Evolutionary conservation across 2,329 filamentous ascomycete species (phyloP).

Genomic region (Xenoacremonium recifei): DNA sequence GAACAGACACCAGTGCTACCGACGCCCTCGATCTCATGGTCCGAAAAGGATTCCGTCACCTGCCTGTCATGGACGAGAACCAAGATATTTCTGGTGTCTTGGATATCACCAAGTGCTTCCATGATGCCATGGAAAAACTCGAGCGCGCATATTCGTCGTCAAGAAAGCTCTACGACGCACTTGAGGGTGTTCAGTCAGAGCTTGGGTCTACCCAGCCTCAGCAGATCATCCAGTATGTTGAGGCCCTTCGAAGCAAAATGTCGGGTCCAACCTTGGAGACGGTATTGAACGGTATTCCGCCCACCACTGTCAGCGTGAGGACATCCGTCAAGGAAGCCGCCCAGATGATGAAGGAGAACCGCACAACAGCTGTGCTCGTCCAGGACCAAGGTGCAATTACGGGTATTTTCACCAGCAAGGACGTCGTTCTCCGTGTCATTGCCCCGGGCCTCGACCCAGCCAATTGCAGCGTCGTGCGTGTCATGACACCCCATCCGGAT

Average conservation of each 20-base stretch:
- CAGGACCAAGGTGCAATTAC: constrained; percentile 97
- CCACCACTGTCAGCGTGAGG: constrained; percentile 90
- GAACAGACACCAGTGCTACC: constrained; percentile 96
- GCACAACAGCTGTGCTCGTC: constrained; percentile 93
- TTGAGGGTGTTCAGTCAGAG: constrained; percentile 97
- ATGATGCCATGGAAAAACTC: constrained; percentile 99
- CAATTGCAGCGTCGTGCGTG: constrained; percentile 95
- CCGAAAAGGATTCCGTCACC: constrained; percentile 92
- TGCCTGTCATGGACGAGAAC: constrained; percentile 99
- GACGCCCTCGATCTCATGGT: constrained; percentile 98
- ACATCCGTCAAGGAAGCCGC: constrained; percentile 97
- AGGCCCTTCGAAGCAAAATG: constrained; percentile 94
- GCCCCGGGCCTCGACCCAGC: constrained; percentile 90
- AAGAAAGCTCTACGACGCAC: constrained; percentile 94
- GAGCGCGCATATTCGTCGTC: constrained; percentile 97
- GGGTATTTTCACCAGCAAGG: constrained; percentile 99
- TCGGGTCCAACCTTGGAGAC: constrained; percentile 95
- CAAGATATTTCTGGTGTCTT: constrained; percentile 98
- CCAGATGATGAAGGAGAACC: constrained; percentile 96
- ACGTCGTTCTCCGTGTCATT: constrained; percentile 96
- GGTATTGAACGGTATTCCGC: constrained; percentile 86
- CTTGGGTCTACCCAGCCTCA: constrained; percentile 93
- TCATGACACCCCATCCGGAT: constrained; percentile 98
- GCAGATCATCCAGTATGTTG: constrained; percentile 98
- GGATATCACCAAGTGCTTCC: constrained; percentile 99